Base-by-base conservation (phyloP, 192 early-diverging fungal genomes). In the Ambispora gerdemannii region DNA sequence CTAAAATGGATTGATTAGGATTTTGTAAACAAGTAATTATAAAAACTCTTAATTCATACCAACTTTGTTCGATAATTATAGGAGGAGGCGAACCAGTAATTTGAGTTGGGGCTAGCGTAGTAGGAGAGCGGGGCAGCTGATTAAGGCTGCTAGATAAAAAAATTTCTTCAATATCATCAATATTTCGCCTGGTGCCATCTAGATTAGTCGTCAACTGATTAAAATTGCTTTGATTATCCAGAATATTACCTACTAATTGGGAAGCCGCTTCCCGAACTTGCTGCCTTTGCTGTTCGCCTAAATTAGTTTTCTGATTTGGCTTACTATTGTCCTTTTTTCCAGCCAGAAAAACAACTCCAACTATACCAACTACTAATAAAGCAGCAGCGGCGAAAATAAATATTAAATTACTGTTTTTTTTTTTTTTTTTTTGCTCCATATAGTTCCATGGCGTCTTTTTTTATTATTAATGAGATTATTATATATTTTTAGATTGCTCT, bases 381-480 rank as follows among this genome's bases (percentile, higher is more conserved):
- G 43, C 43, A 47, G 17, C 17, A 6, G 43, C 43, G 17, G 43
- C 43, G 17, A 47, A 6, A 47, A 47, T 47, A 47, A 47, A 10
- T 10, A 47, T 47, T 47, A 47, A 47, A 47, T 47, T 47, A 47
- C 43, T 47, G n/a, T 47, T 47, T 47, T 47, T 47, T 47, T 47
- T 47, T 47, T 47, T 47, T 47, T 47, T 47, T 47, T 47, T 47
- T 47, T 47, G 43, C 43, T 47, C 43, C 43, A 47, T 47, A 47
- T 17, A 47, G 6, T 47, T 47, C 17, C 17, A 47, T n/a, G n/a
- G n/a, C n/a, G n/a, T n/a, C n/a, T n/a, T n/a, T n/a, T n/a, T n/a
- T n/a, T n/a, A n/a, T n/a, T n/a, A n/a, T n/a, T n/a, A n/a, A n/a
- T n/a, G n/a, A n/a, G n/a, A n/a, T n/a, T n/a, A n/a, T n/a, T n/a